Conservation (phyloP, 176 grass and related monocot species). For the Triticum aestivum region IWGSC_CS_RefSeq_v2.1 NC_057800.1:412104377-412104876, state of each 20-base stretch:
- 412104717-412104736: slow-evolving; percentile 17
- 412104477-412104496: slow-evolving; percentile 7
- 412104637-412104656: slow-evolving; percentile 24
- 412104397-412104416: slow-evolving; percentile 4
- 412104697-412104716: slow-evolving; percentile 14
- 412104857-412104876: slow-evolving; percentile 11
- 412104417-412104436: slow-evolving; percentile 12
- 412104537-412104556: slow-evolving; percentile 9
- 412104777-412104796: not conserved
- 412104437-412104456: slow-evolving; percentile 30
- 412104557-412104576: slow-evolving; percentile 4
- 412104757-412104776: slow-evolving; percentile 23
- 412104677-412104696: not conserved
- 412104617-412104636: slow-evolving; percentile 9
- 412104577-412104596: slow-evolving; percentile 18
- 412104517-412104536: slow-evolving; percentile 23
- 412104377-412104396: slow-evolving; percentile 30
- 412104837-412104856: slow-evolving; percentile 21
- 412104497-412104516: slow-evolving; percentile 18
- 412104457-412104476: slow-evolving; percentile 16
- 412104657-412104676: slow-evolving; percentile 28
- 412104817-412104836: slow-evolving; percentile 23
- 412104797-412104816: slow-evolving; percentile 10
- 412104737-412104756: slow-evolving; percentile 7
- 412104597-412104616: slow-evolving; percentile 10